phyloP scores from a whole-genome alignment of 495 filamentous ascomycete species.

The Cairneyella variabilis region DNA sequence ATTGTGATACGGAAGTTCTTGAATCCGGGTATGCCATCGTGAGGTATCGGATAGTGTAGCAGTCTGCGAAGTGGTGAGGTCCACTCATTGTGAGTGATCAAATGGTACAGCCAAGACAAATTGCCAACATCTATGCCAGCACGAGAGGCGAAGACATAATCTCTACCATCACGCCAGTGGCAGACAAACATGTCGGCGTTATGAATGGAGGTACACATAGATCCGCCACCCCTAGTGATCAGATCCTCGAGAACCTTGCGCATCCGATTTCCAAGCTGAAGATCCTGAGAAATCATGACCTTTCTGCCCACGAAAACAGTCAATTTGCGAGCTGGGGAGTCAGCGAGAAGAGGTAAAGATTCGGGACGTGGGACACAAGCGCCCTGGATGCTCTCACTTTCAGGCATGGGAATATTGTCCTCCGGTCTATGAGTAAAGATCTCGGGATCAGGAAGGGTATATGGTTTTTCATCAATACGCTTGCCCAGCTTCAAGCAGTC shows the following conservation, averaged over 20 bases:
- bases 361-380: constrained; percentile 65
- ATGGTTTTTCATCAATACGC: constrained; percentile 82
- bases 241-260: constrained; percentile 63
- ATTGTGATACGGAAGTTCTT: constrained; percentile 72
- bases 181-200: constrained; percentile 80
- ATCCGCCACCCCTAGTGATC: constrained; percentile 64
- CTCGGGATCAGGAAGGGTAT: constrained; percentile 82
- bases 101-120: constrained; percentile 86
- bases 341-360: constrained; percentile 41
- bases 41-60: constrained; percentile 84
- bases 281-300: constrained; percentile 66
- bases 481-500: constrained; percentile 90
- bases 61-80: constrained; percentile 75
- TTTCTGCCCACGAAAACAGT: constrained; percentile 64
- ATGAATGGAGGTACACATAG: constrained; percentile 60
- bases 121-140: constrained; percentile 81
- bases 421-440: constrained; percentile 56
- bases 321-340: constrained; percentile 33
- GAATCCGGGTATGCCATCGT: constrained; percentile 74
- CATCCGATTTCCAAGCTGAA: constrained; percentile 63
- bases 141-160: constrained; percentile 74
- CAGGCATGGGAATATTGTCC: constrained; percentile 48
- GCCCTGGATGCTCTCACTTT: constrained; percentile 63
- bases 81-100: constrained; percentile 86
- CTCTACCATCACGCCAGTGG: constrained; percentile 74